Percentiles rank a stretch among this genome's conserved stretches.
Evolutionary conservation across 148 eudicot species (phyloP).

Genomic region (Gaultheria prostrata): DNA sequence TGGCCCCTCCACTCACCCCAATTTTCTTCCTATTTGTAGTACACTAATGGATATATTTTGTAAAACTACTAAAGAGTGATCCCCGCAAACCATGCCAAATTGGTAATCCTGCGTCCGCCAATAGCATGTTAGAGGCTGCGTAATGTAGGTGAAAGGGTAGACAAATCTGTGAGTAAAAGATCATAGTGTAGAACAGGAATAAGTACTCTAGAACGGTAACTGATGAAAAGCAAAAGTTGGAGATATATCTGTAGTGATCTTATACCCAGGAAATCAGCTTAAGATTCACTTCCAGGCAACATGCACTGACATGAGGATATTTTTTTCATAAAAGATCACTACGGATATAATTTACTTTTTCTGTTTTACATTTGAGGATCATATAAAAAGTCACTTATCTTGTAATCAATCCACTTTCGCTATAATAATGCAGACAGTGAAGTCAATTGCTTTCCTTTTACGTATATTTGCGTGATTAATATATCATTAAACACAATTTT

Average conservation of each 20-base stretch:
- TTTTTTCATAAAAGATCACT: not conserved
- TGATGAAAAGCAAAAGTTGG: constrained; percentile 11
- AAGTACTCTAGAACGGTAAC: constrained; percentile 14
- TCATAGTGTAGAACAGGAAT: constrained; percentile 21
- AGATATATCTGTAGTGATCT: constrained; percentile 20
- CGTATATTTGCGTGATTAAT: too few relatives aligned
- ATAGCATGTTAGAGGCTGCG: not conserved
- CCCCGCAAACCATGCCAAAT: too few relatives aligned
- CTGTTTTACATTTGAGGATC: too few relatives aligned
- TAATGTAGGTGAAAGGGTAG: constrained; percentile 18
- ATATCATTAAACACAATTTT: not conserved
- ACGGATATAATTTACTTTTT: not conserved
- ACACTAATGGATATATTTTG: too few relatives aligned
- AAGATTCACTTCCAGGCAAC: constrained; percentile 26
- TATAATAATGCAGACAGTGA: not conserved
- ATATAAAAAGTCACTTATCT: not conserved
- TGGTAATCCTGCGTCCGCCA: too few relatives aligned
- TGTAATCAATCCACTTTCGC: not conserved
- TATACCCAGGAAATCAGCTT: constrained; percentile 15
- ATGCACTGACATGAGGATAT: constrained; percentile 23
- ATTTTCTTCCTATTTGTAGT: too few relatives aligned
- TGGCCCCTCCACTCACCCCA: too few relatives aligned
- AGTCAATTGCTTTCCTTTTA: not conserved
- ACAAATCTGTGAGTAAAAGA: constrained; percentile 21
- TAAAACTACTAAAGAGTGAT: too few relatives aligned